A percentile compares a stretch with the other conserved stretches of the same genome.
These are phyloP conservation scores for Xylariaceae sp. DNA, from an alignment of 2,329 filamentous ascomycete species.

Conservation along the genomic window DNA sequence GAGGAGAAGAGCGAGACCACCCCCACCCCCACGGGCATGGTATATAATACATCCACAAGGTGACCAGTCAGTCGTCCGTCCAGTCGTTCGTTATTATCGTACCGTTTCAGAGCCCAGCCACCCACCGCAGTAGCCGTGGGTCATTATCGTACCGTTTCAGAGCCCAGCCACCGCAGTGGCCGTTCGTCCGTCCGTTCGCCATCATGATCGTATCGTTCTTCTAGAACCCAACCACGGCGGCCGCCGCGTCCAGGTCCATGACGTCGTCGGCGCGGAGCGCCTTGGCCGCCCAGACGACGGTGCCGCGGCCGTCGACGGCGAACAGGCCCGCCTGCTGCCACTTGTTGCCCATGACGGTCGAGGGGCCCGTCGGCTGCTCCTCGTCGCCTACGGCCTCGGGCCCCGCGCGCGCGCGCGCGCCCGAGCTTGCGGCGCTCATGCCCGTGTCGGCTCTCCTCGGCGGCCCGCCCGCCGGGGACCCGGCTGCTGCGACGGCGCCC, in stretches of 20 bases:
- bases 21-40: too few relatives aligned
- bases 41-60: too few relatives aligned
- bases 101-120: too few relatives aligned
- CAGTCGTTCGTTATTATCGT: too few relatives aligned
- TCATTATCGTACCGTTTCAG: too few relatives aligned
- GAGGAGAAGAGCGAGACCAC: too few relatives aligned
- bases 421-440: slow-evolving; percentile 3
- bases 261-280: slow-evolving; percentile 40
- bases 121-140: too few relatives aligned
- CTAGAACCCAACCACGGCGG: slow-evolving; percentile 20
- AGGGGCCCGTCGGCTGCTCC: slow-evolving; percentile 28
- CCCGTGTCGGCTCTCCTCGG: slow-evolving; percentile 25
- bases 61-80: too few relatives aligned
- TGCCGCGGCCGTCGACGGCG: slow-evolving; percentile 41
- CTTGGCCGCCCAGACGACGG: slow-evolving; percentile 43
- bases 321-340: slow-evolving; percentile 49
- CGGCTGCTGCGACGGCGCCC: slow-evolving; percentile 16
- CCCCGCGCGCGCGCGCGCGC: slow-evolving; percentile 14
- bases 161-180: too few relatives aligned
- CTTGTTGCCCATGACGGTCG: slow-evolving; percentile 45
- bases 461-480: slow-evolving; percentile 29
- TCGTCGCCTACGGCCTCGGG: slow-evolving; percentile 30
- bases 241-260: slow-evolving; percentile 45
- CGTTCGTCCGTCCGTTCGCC: not conserved
- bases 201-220: not conserved